Conservation (phyloP, 768 basidiomycete species). For the Amanita muscaria region DNA sequence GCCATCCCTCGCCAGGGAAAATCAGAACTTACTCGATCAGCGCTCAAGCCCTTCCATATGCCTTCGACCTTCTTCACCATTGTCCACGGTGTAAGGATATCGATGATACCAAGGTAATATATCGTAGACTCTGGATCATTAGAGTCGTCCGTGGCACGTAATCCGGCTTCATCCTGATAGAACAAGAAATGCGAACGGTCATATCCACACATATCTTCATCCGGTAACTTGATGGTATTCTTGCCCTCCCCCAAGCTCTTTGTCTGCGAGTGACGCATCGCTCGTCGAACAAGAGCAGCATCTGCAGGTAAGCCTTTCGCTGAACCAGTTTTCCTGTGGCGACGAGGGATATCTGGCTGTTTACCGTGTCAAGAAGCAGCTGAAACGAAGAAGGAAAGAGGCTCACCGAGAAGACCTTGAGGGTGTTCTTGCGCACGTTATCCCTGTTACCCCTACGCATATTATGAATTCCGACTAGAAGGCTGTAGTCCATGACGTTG, state of each 20-base stretch:
- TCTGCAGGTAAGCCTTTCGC: constrained; percentile 72
- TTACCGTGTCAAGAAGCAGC: neutral
- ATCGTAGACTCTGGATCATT: constrained; percentile 70
- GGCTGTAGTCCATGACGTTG: constrained; percentile 93
- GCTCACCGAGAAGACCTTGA: constrained; percentile 87
- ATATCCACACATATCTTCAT: constrained; percentile 42
- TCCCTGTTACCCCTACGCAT: constrained; percentile 87
- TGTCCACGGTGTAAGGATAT: constrained; percentile 89
- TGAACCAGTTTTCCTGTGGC: constrained; percentile 44
- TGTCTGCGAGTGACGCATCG: constrained; percentile 76
- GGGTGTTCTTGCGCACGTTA: constrained; percentile 81
- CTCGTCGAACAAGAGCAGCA: constrained; percentile 39
- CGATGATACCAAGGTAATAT: constrained; percentile 94
- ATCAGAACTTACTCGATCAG: constrained; percentile 74
- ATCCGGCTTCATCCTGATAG: constrained; percentile 93
- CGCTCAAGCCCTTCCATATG: constrained; percentile 84
- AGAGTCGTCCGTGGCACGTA: constrained; percentile 81
- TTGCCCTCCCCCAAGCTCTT: constrained; percentile 49
- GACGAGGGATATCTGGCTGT: constrained; percentile 63
- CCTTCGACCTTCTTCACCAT: constrained; percentile 74
- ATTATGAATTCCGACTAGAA: constrained; percentile 91
- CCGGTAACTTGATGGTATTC: constrained; percentile 45
- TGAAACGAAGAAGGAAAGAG: neutral
- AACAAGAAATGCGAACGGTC: constrained; percentile 77
- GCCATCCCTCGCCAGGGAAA: neutral